A percentile compares a stretch with the other conserved stretches of the same genome.
These are phyloP conservation scores for Astrocystis sublimbata DNA, from an alignment of 495 filamentous ascomycete species.

Conservation along the genomic window DNA sequence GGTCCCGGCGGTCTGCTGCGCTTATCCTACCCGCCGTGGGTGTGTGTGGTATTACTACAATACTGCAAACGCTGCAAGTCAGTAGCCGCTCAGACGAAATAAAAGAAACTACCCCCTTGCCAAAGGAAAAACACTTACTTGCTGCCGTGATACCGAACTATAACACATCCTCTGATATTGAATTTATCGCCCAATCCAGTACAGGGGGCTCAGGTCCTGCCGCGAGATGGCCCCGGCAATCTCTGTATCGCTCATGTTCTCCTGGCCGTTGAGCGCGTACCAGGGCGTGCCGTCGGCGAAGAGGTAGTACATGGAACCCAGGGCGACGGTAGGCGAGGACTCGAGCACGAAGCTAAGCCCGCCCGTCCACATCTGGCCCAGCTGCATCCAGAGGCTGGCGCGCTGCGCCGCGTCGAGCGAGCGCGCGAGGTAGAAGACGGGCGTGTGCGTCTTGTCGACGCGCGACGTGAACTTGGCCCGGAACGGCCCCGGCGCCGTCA, in stretches of 20 bases:
- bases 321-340: constrained; percentile 18
- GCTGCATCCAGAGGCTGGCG: constrained; percentile 24
- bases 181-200: constrained; percentile 33
- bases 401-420: constrained; percentile 25
- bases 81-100: too few relatives aligned
- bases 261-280: constrained; percentile 33
- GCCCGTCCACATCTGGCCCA: constrained; percentile 28
- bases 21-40: too few relatives aligned
- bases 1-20: too few relatives aligned
- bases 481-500: constrained; percentile 19
- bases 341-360: constrained; percentile 21
- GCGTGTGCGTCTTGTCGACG: constrained; percentile 31
- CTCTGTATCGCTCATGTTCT: constrained; percentile 31
- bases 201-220: constrained; percentile 27
- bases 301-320: constrained; percentile 31
- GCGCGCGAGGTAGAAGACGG: constrained; percentile 31
- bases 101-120: too few relatives aligned
- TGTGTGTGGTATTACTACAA: too few relatives aligned
- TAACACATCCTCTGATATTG: too few relatives aligned
- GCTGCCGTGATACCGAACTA: too few relatives aligned
- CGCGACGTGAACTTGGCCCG: constrained; percentile 33
- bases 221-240: constrained; percentile 30
- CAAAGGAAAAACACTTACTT: too few relatives aligned
- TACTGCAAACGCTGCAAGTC: too few relatives aligned
- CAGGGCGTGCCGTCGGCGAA: constrained; percentile 28